Percentiles rank a stretch among this genome's conserved stretches.
These are phyloP conservation scores for Rhodotorula mucilaginosa DNA, from an alignment of 1,284 basidiomycete species.

Conservation along the genomic window DNA sequence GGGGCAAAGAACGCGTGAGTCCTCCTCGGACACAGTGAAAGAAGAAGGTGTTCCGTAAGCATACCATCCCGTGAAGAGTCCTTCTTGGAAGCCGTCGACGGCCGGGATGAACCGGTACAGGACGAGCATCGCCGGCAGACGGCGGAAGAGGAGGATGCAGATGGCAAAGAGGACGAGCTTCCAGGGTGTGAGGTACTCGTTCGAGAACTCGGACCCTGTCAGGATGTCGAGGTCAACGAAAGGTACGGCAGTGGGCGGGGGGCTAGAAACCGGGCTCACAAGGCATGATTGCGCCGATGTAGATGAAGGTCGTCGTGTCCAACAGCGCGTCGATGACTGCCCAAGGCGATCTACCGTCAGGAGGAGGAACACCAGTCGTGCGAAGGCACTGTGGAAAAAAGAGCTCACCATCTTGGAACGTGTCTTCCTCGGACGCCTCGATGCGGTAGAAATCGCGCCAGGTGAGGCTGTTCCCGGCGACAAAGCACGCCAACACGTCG, in stretches of 20 bases:
- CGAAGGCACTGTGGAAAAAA: neutral
- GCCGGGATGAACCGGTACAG: conserved; percentile 46
- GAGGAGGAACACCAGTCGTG: neutral
- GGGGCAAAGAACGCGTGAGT: neutral
- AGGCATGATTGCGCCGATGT: conserved; percentile 51
- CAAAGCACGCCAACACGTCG: conserved; percentile 51
- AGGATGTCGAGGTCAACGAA: conserved; percentile 33
- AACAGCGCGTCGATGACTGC: conserved; percentile 56
- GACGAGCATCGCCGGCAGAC: conserved; percentile 46
- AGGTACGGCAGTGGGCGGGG: conserved; percentile 8
- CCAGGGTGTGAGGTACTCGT: conserved; percentile 44
- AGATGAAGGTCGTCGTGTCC: conserved; percentile 50
- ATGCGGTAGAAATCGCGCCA: conserved; percentile 54
- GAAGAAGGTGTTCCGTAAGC: neutral
- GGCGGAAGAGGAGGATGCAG: conserved; percentile 50
- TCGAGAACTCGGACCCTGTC: conserved; percentile 31
- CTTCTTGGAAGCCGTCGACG: conserved; percentile 44
- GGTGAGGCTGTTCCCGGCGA: conserved; percentile 45
- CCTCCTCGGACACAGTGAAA: neutral
- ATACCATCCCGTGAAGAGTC: conserved; percentile 48
- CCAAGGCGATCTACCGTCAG: neutral
- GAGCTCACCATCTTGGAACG: conserved; percentile 53
- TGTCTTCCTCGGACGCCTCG: conserved; percentile 54
- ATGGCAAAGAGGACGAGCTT: conserved; percentile 50
- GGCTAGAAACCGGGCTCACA: conserved; percentile 32